Conservation (phyloP, 352 stramenopile species). For the Thraustotheca clavata region DNA sequence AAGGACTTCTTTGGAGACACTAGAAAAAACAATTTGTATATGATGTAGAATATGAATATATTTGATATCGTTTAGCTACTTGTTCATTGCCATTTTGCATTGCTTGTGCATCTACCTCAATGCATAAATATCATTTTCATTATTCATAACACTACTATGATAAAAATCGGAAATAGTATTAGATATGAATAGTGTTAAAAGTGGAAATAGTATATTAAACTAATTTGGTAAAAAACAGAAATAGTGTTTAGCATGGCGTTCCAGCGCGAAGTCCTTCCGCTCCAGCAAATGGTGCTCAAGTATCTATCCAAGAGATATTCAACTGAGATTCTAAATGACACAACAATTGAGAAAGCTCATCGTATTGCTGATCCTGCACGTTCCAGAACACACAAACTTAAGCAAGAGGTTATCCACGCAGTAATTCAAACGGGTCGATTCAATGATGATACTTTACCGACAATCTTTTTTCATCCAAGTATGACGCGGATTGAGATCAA, state of each 20-base stretch:
- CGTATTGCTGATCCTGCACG: conserved; percentile 65
- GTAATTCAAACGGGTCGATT: conserved; percentile 63
- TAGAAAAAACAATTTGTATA: too few species aligned
- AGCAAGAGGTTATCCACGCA: conserved; percentile 79
- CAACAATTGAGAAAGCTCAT: conserved; percentile 53
- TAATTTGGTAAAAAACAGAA: too few species aligned
- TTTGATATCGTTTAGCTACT: too few species aligned
- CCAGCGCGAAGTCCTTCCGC: conserved; percentile 63
- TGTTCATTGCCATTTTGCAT: too few species aligned
- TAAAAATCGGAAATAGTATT: too few species aligned
- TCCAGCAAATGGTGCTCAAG: conserved; percentile 86
- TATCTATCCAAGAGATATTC: conserved; percentile 76
- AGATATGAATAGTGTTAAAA: too few species aligned
- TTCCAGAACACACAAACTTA: conserved; percentile 73
- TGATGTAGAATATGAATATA: too few species aligned
- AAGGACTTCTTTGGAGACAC: conserved; percentile 75
- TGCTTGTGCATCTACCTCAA: too few species aligned
- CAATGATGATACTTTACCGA: conserved; percentile 72
- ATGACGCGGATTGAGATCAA: conserved; percentile 82
- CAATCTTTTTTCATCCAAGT: conserved; percentile 75
- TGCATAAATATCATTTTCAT: too few species aligned
- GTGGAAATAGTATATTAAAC: too few species aligned
- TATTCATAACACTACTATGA: too few species aligned
- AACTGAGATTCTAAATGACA: conserved; percentile 59
- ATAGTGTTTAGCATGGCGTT: too few species aligned